These are phyloP conservation scores for Globisporangium cederbergense DNA, from an alignment of 352 stramenopile species.

Conservation along the genomic window DNA sequence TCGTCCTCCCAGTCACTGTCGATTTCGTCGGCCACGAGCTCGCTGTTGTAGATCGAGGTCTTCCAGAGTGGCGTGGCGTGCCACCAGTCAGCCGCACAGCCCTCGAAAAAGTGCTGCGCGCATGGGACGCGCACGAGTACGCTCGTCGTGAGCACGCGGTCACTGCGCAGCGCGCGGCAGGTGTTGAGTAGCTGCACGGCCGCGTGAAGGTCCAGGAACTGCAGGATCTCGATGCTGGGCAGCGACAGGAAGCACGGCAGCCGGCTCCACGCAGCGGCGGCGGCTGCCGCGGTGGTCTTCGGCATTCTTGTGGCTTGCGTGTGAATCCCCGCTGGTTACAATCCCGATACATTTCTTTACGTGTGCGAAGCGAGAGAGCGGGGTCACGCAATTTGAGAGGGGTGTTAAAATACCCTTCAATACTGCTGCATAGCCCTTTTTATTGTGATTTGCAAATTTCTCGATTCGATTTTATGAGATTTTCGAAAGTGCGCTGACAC, in stretches of 20 bases:
- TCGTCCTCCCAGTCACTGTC: conserved; percentile 53
- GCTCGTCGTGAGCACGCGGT: conserved; percentile 39
- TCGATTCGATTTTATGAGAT: too few relatives aligned
- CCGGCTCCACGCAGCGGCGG: neutral
- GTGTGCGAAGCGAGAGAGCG: too few relatives aligned
- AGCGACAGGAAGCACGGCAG: conserved; percentile 32
- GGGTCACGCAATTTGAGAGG: neutral
- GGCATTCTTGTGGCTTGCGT: neutral
- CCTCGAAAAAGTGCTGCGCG: conserved; percentile 49
- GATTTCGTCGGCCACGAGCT: conserved; percentile 27
- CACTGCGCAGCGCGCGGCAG: conserved; percentile 31
- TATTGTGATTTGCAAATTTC: too few relatives aligned
- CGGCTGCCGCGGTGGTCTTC: neutral
- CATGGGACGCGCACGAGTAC: conserved; percentile 45
- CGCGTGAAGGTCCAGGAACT: conserved; percentile 45
- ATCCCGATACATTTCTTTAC: too few relatives aligned
- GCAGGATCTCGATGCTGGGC: conserved; percentile 34
- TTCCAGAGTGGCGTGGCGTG: conserved; percentile 42
- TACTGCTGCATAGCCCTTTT: too few relatives aligned
- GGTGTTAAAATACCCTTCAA: neutral
- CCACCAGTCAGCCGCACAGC: conserved; percentile 56
- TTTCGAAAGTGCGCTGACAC: too few relatives aligned
- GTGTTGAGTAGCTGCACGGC: conserved; percentile 48
- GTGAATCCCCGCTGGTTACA: too few relatives aligned
- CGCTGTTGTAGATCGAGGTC: conserved; percentile 16